Evolutionary conservation across 306 rosid genomes (phyloP).

Genomic region (Dryas alaskensis): DNA sequence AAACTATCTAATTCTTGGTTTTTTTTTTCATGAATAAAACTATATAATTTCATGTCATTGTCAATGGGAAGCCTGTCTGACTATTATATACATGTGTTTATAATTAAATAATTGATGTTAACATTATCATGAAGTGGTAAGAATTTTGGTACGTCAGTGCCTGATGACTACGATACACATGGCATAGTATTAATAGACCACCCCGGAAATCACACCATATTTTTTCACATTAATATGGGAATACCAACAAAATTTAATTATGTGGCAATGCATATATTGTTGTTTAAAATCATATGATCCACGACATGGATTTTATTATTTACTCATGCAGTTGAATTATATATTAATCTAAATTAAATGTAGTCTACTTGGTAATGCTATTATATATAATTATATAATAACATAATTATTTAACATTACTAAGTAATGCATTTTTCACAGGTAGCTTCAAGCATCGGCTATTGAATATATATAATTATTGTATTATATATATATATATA

Average conservation of each 20-base stretch:
- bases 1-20: neutral
- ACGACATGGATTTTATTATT: conserved; percentile 34
- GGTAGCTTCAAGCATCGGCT: conserved; percentile 1
- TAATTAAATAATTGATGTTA: neutral
- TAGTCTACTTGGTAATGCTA: conserved; percentile 3
- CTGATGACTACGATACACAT: conserved; percentile 30
- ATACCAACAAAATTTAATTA: conserved; percentile 6
- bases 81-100: neutral
- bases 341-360: neutral
- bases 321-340: conserved; percentile 10
- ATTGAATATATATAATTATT: neutral
- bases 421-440: neutral
- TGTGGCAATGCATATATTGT: neutral
- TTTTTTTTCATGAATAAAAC: neutral
- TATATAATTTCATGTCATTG: neutral
- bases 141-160: conserved; percentile 22
- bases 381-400: neutral
- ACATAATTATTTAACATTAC: neutral
- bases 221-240: neutral
- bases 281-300: conserved; percentile 42
- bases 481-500: neutral
- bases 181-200: conserved; percentile 27
- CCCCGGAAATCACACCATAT: conserved; percentile 19
- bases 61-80: neutral
- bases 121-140: conserved; percentile 7